Evolutionary conservation across 345 rosid species (phyloP).

Genomic region (Nephelium lappaceum): DNA sequence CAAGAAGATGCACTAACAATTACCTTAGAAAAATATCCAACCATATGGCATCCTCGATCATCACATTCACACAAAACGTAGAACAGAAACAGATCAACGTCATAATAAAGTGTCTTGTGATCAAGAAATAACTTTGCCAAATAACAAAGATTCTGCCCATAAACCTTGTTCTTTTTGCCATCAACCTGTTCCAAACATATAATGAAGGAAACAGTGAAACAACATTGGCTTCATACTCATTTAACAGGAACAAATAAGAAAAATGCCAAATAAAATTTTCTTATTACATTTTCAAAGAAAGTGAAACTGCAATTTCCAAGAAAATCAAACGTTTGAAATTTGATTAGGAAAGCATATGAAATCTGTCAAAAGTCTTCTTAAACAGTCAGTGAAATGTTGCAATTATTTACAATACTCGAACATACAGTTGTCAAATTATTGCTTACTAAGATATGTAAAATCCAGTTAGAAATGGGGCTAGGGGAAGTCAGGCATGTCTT

Average conservation of each 20-base stretch:
- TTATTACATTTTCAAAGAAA: too few species aligned
- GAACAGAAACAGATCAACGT: conserved; percentile 92
- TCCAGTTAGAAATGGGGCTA: neutral
- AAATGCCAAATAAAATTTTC: neutral
- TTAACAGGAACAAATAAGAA: neutral
- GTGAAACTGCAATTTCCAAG: too few species aligned
- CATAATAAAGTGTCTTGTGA: conserved; percentile 99
- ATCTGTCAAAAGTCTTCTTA: neutral
- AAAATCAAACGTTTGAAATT: neutral
- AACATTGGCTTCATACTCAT: neutral
- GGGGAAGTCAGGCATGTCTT: neutral
- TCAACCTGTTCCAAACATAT: conserved; percentile 52
- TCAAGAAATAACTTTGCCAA: conserved; percentile 97
- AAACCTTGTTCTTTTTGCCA: conserved; percentile 98
- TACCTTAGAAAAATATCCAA: conserved; percentile 99
- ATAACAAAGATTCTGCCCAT: conserved; percentile 98
- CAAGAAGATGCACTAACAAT: conserved; percentile 12
- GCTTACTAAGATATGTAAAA: neutral
- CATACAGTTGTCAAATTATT: neutral
- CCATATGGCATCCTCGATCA: conserved; percentile 99
- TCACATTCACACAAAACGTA: conserved; percentile 95
- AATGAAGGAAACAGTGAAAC: conserved; percentile 3
- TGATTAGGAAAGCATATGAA: neutral
- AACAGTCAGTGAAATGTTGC: neutral
- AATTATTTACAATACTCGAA: neutral